phyloP scores from a whole-genome alignment of 225 moss, liverwort and hornwort species.

The Antitrichia curtipendula region DNA sequence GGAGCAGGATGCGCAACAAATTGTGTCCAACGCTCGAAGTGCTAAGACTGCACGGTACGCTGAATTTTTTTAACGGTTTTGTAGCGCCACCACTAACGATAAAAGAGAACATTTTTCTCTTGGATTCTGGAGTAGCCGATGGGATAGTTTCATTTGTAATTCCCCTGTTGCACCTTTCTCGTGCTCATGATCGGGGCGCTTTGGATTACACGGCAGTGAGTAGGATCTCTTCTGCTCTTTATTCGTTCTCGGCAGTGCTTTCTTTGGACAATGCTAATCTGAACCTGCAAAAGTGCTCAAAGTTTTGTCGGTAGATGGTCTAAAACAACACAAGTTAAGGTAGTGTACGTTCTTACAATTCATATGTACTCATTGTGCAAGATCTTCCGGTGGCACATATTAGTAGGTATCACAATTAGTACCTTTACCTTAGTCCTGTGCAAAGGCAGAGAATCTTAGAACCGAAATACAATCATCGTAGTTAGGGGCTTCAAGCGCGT shows the following conservation, averaged over 20 bases:
- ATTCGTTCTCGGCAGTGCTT: neutral
- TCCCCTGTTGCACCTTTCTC: neutral
- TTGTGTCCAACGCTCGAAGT: slow-evolving; percentile 73
- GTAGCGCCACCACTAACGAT: neutral
- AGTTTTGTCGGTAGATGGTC: neutral
- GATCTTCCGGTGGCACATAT: neutral
- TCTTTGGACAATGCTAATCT: neutral
- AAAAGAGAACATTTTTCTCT: neutral
- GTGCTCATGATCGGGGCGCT: neutral
- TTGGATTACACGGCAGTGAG: neutral
- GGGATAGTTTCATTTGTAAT: too few species aligned
- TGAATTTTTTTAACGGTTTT: neutral
- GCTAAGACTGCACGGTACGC: slow-evolving; percentile 46
- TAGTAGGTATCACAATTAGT: neutral
- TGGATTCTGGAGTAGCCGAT: neutral
- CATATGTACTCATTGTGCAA: neutral
- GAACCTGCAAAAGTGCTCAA: neutral
- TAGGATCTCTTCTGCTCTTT: neutral
- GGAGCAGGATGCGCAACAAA: slow-evolving; percentile 96
- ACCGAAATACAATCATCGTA: neutral
- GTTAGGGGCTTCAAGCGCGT: neutral
- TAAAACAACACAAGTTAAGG: neutral
- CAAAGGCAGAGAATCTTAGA: neutral
- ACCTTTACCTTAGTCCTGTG: neutral
- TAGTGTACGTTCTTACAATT: neutral